Conservation (phyloP, 1,284 basidiomycete genomes). For the Cryptococcus neoformans region DNA sequence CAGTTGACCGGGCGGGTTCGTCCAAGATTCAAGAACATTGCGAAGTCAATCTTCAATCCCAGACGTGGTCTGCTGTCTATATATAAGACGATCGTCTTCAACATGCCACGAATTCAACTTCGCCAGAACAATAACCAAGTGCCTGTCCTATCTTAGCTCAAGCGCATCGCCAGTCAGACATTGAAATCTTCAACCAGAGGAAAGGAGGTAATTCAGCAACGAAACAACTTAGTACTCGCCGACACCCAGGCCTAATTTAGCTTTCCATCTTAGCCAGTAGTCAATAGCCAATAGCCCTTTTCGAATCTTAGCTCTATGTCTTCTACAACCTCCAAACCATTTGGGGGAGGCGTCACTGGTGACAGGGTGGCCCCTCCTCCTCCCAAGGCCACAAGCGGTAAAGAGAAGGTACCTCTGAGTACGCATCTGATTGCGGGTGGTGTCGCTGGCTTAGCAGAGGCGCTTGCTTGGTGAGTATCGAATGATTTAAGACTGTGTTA, state of each 20-base stretch:
- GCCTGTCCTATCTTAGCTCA: not conserved
- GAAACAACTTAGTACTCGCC: too few species aligned
- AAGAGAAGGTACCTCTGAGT: slow-evolving; percentile 60
- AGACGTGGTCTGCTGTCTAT: too few species aligned
- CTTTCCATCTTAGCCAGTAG: too few species aligned
- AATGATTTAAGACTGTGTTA: not conserved
- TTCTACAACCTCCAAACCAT: slow-evolving; percentile 28
- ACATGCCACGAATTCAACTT: too few species aligned
- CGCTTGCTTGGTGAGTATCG: slow-evolving; percentile 57
- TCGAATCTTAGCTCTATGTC: slow-evolving; percentile 19
- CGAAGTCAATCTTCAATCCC: too few species aligned
- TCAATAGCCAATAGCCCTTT: too few species aligned
- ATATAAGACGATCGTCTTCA: too few species aligned
- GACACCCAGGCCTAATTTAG: too few species aligned
- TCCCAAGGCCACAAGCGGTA: slow-evolving; percentile 8
- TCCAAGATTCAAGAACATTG: too few species aligned
- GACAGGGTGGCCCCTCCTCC: slow-evolving; percentile 19
- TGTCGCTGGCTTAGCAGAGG: slow-evolving; percentile 85
- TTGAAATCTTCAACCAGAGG: not conserved
- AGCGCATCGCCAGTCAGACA: not conserved
- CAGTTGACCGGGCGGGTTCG: not conserved
- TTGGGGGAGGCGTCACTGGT: slow-evolving; percentile 34
- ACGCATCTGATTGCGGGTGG: slow-evolving; percentile 91
- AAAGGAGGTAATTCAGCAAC: too few species aligned
- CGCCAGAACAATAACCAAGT: too few species aligned